phyloP scores from a whole-genome alignment of 2,329 filamentous ascomycete species.

The Plectosphaerella cucumerina region DNA sequence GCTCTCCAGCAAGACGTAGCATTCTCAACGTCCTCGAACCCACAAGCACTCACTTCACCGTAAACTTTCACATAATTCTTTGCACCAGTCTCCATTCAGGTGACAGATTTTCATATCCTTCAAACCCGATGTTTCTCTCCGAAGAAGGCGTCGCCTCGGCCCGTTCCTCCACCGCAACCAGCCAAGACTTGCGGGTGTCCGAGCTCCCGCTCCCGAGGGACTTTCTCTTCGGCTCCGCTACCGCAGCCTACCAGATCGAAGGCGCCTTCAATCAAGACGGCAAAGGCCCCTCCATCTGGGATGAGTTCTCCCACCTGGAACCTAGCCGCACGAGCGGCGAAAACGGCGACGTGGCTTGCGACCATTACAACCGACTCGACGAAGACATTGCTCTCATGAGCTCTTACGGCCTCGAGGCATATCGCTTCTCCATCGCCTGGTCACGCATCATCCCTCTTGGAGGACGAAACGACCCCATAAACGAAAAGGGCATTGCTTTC shows the following conservation, averaged over 20 bases:
- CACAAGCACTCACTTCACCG: no score
- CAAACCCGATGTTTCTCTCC: no score
- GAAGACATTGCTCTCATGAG: conserved; percentile 59
- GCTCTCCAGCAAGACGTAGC: no score
- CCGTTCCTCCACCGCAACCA: no score
- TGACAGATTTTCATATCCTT: no score
- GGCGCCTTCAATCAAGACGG: conserved; percentile 35
- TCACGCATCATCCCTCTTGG: conserved; percentile 62
- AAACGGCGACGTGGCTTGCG: conserved; percentile 42
- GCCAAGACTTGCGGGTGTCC: no score
- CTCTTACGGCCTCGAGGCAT: conserved; percentile 52
- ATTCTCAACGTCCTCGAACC: no score
- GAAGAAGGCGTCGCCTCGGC: no score
- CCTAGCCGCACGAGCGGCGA: conserved; percentile 33
- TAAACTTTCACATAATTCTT: no score
- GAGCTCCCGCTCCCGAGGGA: conserved; percentile 22
- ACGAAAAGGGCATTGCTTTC: conserved; percentile 55
- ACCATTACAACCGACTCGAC: conserved; percentile 35
- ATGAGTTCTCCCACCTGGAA: conserved; percentile 34
- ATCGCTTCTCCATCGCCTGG: conserved; percentile 65
- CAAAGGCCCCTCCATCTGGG: conserved; percentile 38
- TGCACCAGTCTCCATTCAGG: no score
- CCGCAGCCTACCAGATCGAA: conserved; percentile 40
- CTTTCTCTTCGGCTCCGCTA: conserved; percentile 37
- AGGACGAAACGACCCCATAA: conserved; percentile 58